Base-by-base conservation (phyloP, 2,329 filamentous ascomycete genomes). In the Akanthomyces uredinophilus region DNA sequence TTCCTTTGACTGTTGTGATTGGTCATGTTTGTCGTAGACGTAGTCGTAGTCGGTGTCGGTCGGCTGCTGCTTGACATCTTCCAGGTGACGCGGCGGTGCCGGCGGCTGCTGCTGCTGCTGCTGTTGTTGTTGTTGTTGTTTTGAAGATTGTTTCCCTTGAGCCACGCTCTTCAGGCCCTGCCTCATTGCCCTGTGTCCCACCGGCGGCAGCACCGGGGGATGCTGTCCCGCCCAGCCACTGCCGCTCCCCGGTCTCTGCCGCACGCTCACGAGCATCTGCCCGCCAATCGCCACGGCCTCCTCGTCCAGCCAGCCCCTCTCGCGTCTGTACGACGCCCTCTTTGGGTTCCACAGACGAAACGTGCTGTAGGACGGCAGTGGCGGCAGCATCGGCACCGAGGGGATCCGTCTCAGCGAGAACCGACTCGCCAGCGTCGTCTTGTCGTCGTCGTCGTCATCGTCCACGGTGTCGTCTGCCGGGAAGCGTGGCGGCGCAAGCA, bases 291-390 rank as follows among this genome's bases (percentile, higher is more conserved):
- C 82, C n/a, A 81, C 71, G 60, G 75, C 76, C 55, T 83, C 80
- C 65, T 81, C 81, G 62, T 82, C 79, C 32, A 81, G 78, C 80
- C 79, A 83, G 20, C 75, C 77, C 50, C 63, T 67, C 57, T 70
- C 70, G 10, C 68, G 55, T 20, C 66, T 67, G 69, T 61, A 68
- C 62, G 51, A 64, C 54, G 50, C 68, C 65, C 32, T 71, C 69
- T 50, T 64, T 64, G 59, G 68, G 14, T 65, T 62, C 13, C 70
- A 70, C 39, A 73, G 68, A 14, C 49, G 66, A 32, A 73, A 67
- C 63, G 67, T 72, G 46, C 70, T 68, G n/a, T 74, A 69, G 35
- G 72, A 68, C 29, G 73, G 71, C 56, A 76, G 65, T 2, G 72
- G 72, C 6, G 74, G 72, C 49, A 76, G 65, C 13, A 73, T 67